Percentiles rank a stretch among this genome's conserved stretches.
Evolutionary conservation across 2,329 filamentous ascomycete species (phyloP).

Genomic region (Paraphaeosphaeria minitans): DNA sequence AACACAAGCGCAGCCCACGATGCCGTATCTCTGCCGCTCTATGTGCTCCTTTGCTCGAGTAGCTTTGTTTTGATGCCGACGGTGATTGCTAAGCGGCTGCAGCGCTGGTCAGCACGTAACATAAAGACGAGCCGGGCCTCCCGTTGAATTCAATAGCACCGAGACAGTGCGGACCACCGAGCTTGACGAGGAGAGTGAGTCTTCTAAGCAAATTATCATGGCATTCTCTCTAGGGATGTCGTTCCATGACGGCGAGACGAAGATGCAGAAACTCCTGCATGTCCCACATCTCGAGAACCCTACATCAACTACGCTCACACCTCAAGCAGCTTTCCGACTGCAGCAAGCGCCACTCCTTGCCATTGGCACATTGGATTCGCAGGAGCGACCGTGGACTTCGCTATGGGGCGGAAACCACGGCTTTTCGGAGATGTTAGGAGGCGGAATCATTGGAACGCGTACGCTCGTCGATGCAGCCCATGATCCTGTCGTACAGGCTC

Average conservation of each 20-base stretch:
- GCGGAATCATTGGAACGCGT: slow-evolving; percentile 67
- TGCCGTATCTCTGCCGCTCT: slow-evolving; percentile 3
- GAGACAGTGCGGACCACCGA: neutral
- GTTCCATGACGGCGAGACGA: slow-evolving; percentile 70
- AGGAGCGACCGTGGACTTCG: slow-evolving; percentile 74
- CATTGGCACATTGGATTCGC: slow-evolving; percentile 70
- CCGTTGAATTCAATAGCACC: neutral
- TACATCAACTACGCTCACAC: slow-evolving; percentile 66
- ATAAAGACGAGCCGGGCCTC: neutral
- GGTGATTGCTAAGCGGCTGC: slow-evolving; percentile 4
- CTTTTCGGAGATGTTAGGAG: slow-evolving; percentile 67
- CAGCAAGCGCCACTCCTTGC: slow-evolving; percentile 70
- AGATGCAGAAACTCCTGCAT: slow-evolving; percentile 67
- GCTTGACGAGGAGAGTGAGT: neutral
- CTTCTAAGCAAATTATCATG: slow-evolving; percentile 33
- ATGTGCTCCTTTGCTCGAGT: neutral
- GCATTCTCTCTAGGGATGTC: slow-evolving; percentile 52
- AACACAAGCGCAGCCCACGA: neutral
- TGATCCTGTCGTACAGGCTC: slow-evolving; percentile 72
- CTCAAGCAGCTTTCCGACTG: slow-evolving; percentile 65
- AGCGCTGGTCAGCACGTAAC: neutral
- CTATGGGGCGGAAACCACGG: slow-evolving; percentile 76
- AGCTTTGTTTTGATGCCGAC: neutral
- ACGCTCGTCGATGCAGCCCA: slow-evolving; percentile 63
- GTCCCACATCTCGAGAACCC: slow-evolving; percentile 68